Evolutionary conservation across 352 stramenopile genomes (phyloP).

Genomic region (Globisporangium spinosum): DNA sequence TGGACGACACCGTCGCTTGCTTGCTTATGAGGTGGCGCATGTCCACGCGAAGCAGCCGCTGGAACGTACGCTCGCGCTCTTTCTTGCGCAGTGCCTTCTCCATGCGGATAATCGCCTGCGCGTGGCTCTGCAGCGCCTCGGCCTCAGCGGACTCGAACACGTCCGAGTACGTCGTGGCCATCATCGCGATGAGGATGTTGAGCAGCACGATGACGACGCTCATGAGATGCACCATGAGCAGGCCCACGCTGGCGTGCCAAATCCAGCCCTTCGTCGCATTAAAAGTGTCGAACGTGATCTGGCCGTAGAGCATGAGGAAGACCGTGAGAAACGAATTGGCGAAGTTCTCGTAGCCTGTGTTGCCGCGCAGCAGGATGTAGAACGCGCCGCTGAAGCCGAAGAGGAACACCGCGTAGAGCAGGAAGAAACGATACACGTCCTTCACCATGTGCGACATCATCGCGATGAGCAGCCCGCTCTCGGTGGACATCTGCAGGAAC

Average conservation of each 20-base stretch:
- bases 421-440: conserved; percentile 59
- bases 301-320: conserved; percentile 70
- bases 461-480: conserved; percentile 59
- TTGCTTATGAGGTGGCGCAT: conserved; percentile 18
- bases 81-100: conserved; percentile 13
- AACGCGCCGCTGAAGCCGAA: conserved; percentile 69
- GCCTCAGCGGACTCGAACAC: conserved; percentile 20
- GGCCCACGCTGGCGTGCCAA: conserved; percentile 15
- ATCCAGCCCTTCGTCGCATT: conserved; percentile 5
- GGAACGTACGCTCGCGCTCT: conserved; percentile 9
- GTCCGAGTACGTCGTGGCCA: conserved; percentile 28
- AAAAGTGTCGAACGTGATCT: conserved; percentile 32
- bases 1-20: conserved; percentile 14
- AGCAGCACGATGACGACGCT: conserved; percentile 29
- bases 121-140: conserved; percentile 18
- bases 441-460: conserved; percentile 79
- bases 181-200: conserved; percentile 42
- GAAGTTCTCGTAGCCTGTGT: conserved; percentile 51
- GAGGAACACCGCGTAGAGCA: conserved; percentile 72
- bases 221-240: conserved; percentile 24
- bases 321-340: conserved; percentile 62
- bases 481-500: conserved; percentile 60
- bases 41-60: conserved; percentile 13
- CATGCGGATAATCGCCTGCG: conserved; percentile 23
- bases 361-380: conserved; percentile 60